Conservation (phyloP, 1,139 yeast genomes). For the Kodamaea anthophila region DNA sequence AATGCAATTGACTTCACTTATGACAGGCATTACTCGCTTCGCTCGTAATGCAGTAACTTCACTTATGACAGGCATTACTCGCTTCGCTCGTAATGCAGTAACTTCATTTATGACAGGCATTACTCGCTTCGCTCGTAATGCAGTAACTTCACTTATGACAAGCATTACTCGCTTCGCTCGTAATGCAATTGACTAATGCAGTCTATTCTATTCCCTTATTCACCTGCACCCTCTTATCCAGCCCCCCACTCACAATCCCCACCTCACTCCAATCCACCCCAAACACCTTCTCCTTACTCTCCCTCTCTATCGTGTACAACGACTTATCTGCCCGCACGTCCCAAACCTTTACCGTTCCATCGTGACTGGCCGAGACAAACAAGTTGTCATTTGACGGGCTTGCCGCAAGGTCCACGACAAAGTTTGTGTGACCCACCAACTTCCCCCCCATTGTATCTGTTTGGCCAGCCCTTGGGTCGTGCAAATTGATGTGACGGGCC, state of each 20-base stretch:
- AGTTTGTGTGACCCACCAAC: conserved; percentile 84
- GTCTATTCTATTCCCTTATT: no score
- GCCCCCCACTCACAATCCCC: conserved; percentile 91
- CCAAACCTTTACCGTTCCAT: conserved; percentile 94
- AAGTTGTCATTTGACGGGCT: conserved; percentile 72
- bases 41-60: no score
- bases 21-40: no score
- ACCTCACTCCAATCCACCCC: conserved; percentile 84
- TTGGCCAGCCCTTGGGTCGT: conserved; percentile 69
- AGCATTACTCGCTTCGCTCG: no score
- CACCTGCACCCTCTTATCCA: conserved; percentile 87
- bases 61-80: no score
- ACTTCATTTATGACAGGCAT: no score
- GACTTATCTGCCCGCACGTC: conserved; percentile 84
- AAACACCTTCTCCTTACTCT: conserved; percentile 59
- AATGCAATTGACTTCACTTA: no score
- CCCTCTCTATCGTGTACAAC: conserved; percentile 80
- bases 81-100: no score
- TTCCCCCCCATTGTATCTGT: conserved; percentile 50
- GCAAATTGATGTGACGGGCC: conserved; percentile 89
- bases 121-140: no score
- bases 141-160: no score
- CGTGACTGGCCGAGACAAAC: conserved; percentile 89
- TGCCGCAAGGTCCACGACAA: conserved; percentile 73
- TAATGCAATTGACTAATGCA: no score